phyloP scores from a whole-genome alignment of 1,284 basidiomycete species.

The Sporisorium graminicola region DNA sequence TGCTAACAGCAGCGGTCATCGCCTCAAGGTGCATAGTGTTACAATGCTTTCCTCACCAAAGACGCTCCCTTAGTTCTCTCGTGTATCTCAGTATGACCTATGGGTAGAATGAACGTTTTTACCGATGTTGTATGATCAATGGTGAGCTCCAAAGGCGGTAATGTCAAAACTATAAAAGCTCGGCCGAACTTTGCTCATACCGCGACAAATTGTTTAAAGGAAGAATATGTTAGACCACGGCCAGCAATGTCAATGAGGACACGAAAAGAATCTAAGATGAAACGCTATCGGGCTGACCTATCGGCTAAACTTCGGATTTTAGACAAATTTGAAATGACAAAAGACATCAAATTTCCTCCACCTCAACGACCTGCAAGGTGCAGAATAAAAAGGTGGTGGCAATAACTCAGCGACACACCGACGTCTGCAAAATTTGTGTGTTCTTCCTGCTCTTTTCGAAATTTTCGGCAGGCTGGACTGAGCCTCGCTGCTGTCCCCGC shows the following conservation, averaged over 20 bases:
- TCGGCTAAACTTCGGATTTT: conserved; percentile 21
- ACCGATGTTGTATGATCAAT: too few relatives aligned
- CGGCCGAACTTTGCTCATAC: conserved; percentile 10
- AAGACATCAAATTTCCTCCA: conserved; percentile 46
- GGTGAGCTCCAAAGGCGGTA: background rate
- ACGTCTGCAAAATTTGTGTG: conserved; percentile 7
- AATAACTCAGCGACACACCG: conserved; percentile 12
- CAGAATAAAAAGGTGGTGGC: too few relatives aligned
- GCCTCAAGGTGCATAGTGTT: too few relatives aligned
- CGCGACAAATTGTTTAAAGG: background rate
- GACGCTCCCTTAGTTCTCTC: too few relatives aligned
- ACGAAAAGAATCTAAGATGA: conserved; percentile 1
- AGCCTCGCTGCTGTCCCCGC: conserved; percentile 25
- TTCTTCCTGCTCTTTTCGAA: conserved; percentile 3
- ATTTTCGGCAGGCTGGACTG: conserved; percentile 32
- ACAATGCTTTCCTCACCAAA: too few relatives aligned
- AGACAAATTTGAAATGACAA: background rate
- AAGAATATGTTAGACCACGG: background rate
- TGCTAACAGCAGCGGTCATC: background rate
- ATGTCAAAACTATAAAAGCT: conserved; percentile 13
- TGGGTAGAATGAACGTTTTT: too few relatives aligned
- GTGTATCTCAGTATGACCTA: too few relatives aligned
- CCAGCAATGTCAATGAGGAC: too few relatives aligned
- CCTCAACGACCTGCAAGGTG: conserved; percentile 5
- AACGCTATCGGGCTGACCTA: background rate